These are phyloP conservation scores for Rutstroemia sp. DNA, from an alignment of 2,329 filamentous ascomycete species.

Conservation along the genomic window DNA sequence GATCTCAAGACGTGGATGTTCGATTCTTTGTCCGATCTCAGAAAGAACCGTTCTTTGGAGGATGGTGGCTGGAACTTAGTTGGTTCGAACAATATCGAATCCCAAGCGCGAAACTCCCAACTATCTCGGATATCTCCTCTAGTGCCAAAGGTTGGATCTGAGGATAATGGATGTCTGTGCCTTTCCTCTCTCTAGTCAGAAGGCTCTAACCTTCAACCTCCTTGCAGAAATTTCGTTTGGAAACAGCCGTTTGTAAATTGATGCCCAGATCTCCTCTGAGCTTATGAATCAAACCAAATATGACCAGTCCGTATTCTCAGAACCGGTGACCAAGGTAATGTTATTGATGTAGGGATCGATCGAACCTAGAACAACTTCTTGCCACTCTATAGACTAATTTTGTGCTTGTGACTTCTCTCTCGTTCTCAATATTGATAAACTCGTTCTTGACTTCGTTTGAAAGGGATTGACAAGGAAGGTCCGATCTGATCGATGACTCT, in stretches of 20 bases:
- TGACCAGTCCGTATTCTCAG: background rate
- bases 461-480: background rate
- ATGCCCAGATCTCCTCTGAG: background rate
- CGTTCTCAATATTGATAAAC: background rate
- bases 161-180: background rate
- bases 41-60: background rate
- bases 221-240: background rate
- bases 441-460: background rate
- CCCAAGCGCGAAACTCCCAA: no score
- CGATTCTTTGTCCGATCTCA: background rate
- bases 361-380: background rate
- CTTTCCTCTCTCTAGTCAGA: background rate
- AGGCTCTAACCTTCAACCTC: background rate
- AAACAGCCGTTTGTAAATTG: background rate
- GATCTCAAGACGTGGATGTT: background rate
- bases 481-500: background rate
- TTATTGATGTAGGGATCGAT: background rate
- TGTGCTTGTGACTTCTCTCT: background rate
- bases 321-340: background rate
- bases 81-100: no score
- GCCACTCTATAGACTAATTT: background rate
- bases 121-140: no score
- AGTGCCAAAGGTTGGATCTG: background rate
- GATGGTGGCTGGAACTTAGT: background rate
- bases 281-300: background rate